Evolutionary conservation across 257 asterid genomes (phyloP), one percentile per base, ranked within the genome.

Genomic region (Fraxinus americana): DNA sequence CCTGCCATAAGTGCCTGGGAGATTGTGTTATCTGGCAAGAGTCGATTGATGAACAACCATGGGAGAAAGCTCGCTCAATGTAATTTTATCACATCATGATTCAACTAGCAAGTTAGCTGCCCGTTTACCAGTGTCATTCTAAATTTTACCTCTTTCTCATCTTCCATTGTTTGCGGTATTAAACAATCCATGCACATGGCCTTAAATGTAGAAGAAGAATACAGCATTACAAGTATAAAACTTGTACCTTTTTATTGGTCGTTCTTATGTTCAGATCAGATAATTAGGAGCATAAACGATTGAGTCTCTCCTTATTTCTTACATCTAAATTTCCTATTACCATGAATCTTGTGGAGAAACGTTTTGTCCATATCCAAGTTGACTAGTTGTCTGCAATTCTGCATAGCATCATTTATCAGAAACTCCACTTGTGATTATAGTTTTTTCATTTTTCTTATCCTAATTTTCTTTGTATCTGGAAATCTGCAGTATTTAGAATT

Each of bases 11-110:
- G 86, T 95, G 99, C 81, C 84, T 74, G 68, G 99, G 98, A 70
- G 99, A 93, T 73, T 92, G 99, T 81, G 98, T 95, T 76, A 87
- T 95, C 67, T 95, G 99, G 99, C 97, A 95, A 87, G 99, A 95
- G 76, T 90, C 96, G 16, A 91, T 93, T 29, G 98, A 95, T 73
- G 98, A 95, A 86, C 85, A 76, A 36, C 99, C 98, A 63, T 95
- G 99, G 99, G 98, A 95, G 89, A 91, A 89, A 77, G 98, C 98
- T 71, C 96, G 91, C 71, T 93, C 94, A 39, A 87, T 86, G 98
- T 95, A 89, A 85, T 12, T 61, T 17, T 78, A 81, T 71, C 72
- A 25, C 38, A 10, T 77, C 39, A 79, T 61, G 19, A 14, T 30
- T 74, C 65, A n/a, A 52, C 5, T 75, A 27, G 69, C 65, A 45